Base-by-base conservation (phyloP, 1,284 basidiomycete species). In the Apiotrichum veenhuisii region DNA sequence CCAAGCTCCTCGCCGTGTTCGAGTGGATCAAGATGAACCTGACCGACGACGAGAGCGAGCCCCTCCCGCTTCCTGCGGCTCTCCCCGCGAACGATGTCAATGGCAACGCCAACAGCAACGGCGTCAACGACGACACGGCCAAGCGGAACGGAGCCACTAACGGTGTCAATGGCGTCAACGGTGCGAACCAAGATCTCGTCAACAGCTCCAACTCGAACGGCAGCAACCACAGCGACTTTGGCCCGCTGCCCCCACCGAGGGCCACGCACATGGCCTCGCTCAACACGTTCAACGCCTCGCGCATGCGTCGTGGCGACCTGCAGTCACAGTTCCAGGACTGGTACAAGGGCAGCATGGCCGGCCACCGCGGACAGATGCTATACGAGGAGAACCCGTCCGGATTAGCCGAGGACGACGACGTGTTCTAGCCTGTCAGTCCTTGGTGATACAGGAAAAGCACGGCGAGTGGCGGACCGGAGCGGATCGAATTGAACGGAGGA, bases 1-100 rank as follows among this genome's bases (percentile, higher is more conserved):
- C 65, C 43, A 72, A 71, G 55, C 65, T 75, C 23, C 55, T 59
- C 3, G 66, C 67, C 27, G 73, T 75, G 54, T 65, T 71, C 17
- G 69, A 74, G 52, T 75, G 71, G 68, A 60, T 54, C 47, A 49
- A 30, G 30, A 46, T 30, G 7, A 26, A 46, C 38, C 41, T 49
- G 33, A 23, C 42, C 34, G 46, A 48, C 9, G 53, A 49, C 41
- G 38, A 23, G 33, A 40, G 36, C 40, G 46, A 42, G 30, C 18
- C 40, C 18, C 40, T 25, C 15, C 42, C 42, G 23, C 22, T 23
- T 4, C 42, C 12, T 2, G 5, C 42, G 25, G 14, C 42, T 25
- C 42, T 26, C 25, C 26, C 26, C 26, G 18, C 25, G 33, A 40
- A 40, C 48, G 48, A 23, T 23, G 33, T 20, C 9, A 33, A 27